Base-by-base conservation (phyloP, 208 protist species). In the Leishmania tropica region DNA sequence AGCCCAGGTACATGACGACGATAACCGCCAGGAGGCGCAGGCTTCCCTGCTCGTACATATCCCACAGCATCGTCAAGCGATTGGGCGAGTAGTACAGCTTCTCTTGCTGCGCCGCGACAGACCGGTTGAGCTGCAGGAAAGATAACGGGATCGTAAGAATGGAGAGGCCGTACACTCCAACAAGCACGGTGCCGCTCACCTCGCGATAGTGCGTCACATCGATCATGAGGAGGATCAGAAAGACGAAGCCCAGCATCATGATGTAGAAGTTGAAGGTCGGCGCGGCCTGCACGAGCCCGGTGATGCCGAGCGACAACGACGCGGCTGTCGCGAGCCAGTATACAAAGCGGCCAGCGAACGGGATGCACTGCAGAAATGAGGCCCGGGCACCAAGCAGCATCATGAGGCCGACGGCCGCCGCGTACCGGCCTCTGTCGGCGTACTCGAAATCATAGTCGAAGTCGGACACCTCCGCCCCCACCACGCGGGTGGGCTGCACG, bases 131-230 rank as follows among this genome's bases (percentile, higher is more conserved):
- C 76, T 83, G 78, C 45, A 87, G 64, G 47, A 87, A 85, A 24
- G 84, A 68, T n/a, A 84, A 58, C 28, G 82, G 70, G 37, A 86
- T 78, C 42, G 72, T 74, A 28, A 71, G 42, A 40, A 89, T 40
- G 48, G 78, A 89, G 31, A 87, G 54, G 10, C 54, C 73, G 71
- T 89, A 90, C 54, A 90, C 77, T 17, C 75, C 60, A 75, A 85
- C 87, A 6, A 85, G 68, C 75, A 89, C 88, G 56, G 85, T 79
- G 21, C 78, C 74, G 62, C 62, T 74, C 74, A 90, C 76, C n/a
- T 87, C 77, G 17, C 89, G 87, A 79, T 94, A 97, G 84, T 97
- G 93, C 24, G 87, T 71, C 35, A 93, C 68, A 78, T 96, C 92
- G 54, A 96, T 40, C 48, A 84, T 62, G 75, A 93, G 60, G 48